phyloP scores from a whole-genome alignment of 176 grass and related monocot genomes.

The Cenchrus purpureus region DNA sequence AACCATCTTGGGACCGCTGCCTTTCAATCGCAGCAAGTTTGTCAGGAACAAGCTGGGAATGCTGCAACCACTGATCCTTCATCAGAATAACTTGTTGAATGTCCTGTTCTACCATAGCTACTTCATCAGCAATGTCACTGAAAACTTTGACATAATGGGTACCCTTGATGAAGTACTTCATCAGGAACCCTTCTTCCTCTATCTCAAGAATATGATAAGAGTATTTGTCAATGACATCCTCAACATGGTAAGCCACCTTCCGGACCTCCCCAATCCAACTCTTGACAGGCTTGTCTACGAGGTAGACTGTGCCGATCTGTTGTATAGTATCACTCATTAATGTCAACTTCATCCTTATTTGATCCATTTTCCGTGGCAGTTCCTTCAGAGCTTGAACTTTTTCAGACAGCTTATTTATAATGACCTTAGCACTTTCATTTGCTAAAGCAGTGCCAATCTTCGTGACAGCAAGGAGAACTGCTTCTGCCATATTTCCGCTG shows the following conservation, averaged over 20 bases:
- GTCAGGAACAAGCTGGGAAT: conserved; percentile 26
- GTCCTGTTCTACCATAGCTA: conserved; percentile 23
- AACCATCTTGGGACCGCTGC: conserved; percentile 34
- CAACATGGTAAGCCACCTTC: conserved; percentile 47
- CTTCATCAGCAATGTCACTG: conserved; percentile 32
- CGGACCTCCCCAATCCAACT: conserved; percentile 46
- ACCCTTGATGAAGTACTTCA: conserved; percentile 44
- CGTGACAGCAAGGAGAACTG: conserved; percentile 13
- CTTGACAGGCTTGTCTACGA: conserved; percentile 25
- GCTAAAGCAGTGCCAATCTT: conserved; percentile 28
- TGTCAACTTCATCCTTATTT: conserved; percentile 19
- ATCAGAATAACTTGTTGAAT: conserved; percentile 38
- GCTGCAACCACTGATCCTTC: conserved; percentile 45
- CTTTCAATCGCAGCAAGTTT: conserved; percentile 30
- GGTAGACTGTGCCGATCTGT: conserved; percentile 38
- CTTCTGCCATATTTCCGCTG: conserved; percentile 44
- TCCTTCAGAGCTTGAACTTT: conserved; percentile 34
- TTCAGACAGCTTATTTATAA: conserved; percentile 39
- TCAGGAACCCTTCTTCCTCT: conserved; percentile 39
- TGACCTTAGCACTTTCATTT: background rate
- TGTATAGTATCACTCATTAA: conserved; percentile 4
- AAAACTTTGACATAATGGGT: conserved; percentile 42
- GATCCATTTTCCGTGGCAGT: conserved; percentile 5
- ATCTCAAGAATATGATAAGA: conserved; percentile 39
- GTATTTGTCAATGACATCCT: conserved; percentile 50